Evolutionary conservation across 2,329 filamentous ascomycete genomes (phyloP).

Genomic region (Chaetomium sp.): DNA sequence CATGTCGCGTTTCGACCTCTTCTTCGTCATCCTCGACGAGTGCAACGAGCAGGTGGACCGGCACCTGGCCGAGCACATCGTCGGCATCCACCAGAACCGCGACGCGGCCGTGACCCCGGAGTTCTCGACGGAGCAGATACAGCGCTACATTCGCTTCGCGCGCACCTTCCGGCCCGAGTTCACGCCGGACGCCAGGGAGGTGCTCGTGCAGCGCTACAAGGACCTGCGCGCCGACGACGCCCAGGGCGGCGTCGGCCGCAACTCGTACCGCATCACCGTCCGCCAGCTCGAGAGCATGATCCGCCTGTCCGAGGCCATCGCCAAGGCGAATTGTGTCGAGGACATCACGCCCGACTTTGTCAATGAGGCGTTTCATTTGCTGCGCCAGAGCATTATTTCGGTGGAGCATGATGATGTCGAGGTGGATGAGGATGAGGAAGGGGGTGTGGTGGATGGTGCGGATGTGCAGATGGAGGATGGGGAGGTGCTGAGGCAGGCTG

Average conservation of each 20-base stretch:
- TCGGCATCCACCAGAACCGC: conserved; percentile 87
- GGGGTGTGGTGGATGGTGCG: conserved; percentile 50
- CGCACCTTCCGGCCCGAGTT: conserved; percentile 93
- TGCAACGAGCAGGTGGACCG: conserved; percentile 91
- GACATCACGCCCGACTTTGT: conserved; percentile 86
- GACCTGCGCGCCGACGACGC: conserved; percentile 91
- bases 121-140: conserved; percentile 93
- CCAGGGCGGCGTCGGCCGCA: conserved; percentile 89
- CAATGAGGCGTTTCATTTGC: conserved; percentile 84
- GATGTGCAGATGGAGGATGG: conserved; percentile 43
- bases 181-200: conserved; percentile 79
- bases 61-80: conserved; percentile 91
- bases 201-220: conserved; percentile 92
- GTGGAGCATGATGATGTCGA: conserved; percentile 98
- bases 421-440: conserved; percentile 78
- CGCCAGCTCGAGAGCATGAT: conserved; percentile 96
- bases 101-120: conserved; percentile 91
- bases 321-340: conserved; percentile 94
- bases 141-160: conserved; percentile 96
- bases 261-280: conserved; percentile 96
- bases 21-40: conserved; percentile 96
- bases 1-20: conserved; percentile 98
- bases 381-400: conserved; percentile 93
- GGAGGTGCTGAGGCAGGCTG: conserved; percentile 50
- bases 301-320: conserved; percentile 93